Conservation (phyloP, 1,284 basidiomycete species). For the Cystobasidium pallidum region DNA sequence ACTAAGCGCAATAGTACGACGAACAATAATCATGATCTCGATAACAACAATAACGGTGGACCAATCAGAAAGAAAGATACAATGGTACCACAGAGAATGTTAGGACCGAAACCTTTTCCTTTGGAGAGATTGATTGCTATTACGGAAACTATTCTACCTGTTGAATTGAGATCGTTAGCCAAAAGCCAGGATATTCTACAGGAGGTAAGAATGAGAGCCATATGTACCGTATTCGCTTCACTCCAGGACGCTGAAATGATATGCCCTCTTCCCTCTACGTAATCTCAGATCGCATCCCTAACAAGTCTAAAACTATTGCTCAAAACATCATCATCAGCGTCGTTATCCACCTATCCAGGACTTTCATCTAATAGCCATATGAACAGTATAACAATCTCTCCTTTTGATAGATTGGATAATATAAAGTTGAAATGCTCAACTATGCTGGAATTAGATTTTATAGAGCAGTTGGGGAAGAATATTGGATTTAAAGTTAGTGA, state of each 20-base stretch:
- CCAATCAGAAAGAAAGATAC: conserved; percentile 32
- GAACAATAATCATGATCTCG: not conserved
- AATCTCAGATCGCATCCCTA: conserved; percentile 28
- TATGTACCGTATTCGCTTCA: too few relatives aligned
- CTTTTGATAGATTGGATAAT: conserved; percentile 35
- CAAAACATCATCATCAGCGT: conserved; percentile 28
- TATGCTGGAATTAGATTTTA: conserved; percentile 26
- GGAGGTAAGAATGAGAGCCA: conserved; percentile 19
- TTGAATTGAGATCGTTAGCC: conserved; percentile 26
- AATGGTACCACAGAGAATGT: conserved; percentile 30
- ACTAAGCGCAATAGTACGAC: not conserved
- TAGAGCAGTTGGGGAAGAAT: conserved; percentile 32
- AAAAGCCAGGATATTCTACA: conserved; percentile 40
- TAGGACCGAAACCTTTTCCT: conserved; percentile 41
- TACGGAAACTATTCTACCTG: conserved; percentile 35
- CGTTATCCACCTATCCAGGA: conserved; percentile 9
- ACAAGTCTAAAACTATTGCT: conserved; percentile 34
- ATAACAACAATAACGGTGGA: conserved; percentile 10
- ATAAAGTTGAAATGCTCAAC: conserved; percentile 41
- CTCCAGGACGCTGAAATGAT: too few relatives aligned
- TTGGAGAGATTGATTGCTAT: conserved; percentile 33
- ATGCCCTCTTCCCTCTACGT: too few relatives aligned
- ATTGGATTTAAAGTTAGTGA: conserved; percentile 39
- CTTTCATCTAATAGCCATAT: conserved; percentile 4
- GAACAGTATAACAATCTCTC: conserved; percentile 13